These are phyloP conservation scores for Yueomyces sp. DNA, from an alignment of 805 yeast genomes.

Conservation along the genomic window DNA sequence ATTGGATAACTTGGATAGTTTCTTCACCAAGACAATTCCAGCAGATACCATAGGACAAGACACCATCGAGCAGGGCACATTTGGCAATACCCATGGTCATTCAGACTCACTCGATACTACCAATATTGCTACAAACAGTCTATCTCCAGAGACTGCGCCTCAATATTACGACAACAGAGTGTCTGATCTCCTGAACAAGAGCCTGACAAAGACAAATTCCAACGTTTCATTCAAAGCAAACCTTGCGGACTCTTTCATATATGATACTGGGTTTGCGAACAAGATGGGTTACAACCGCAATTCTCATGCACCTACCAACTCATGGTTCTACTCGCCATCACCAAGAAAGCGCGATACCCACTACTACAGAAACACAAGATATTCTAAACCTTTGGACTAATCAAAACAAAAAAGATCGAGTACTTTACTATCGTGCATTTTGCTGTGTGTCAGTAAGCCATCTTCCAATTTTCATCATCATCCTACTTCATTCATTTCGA, in stretches of 20 bases:
- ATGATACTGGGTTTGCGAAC: conserved; percentile 12
- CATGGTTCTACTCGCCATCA: not conserved
- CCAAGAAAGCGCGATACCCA: not conserved
- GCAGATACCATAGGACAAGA: conserved; percentile 2
- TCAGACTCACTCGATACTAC: conserved; percentile 52
- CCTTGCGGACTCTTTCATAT: conserved; percentile 51
- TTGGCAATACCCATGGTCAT: conserved; percentile 23
- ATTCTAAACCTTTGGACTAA: too few relatives aligned
- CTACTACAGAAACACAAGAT: too few relatives aligned
- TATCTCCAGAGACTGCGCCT: conserved; percentile 54
- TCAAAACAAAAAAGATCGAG: too few relatives aligned
- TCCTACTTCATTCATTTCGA: too few relatives aligned
- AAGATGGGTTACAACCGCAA: not conserved
- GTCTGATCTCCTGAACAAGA: conserved; percentile 56
- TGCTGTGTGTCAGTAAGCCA: too few relatives aligned
- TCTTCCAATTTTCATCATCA: too few relatives aligned
- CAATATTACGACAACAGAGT: conserved; percentile 71
- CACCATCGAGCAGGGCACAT: not conserved
- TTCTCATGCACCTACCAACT: not conserved
- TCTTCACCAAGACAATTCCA: conserved; percentile 54
- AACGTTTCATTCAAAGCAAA: conserved; percentile 66
- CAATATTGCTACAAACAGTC: conserved; percentile 31
- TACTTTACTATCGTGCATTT: too few relatives aligned
- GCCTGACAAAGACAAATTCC: conserved; percentile 61
- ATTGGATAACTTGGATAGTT: conserved; percentile 75